Percentiles rank a stretch among this genome's conserved stretches.
Evolutionary conservation across 768 basidiomycete species (phyloP).

Genomic region (Astraeus odoratus): DNA sequence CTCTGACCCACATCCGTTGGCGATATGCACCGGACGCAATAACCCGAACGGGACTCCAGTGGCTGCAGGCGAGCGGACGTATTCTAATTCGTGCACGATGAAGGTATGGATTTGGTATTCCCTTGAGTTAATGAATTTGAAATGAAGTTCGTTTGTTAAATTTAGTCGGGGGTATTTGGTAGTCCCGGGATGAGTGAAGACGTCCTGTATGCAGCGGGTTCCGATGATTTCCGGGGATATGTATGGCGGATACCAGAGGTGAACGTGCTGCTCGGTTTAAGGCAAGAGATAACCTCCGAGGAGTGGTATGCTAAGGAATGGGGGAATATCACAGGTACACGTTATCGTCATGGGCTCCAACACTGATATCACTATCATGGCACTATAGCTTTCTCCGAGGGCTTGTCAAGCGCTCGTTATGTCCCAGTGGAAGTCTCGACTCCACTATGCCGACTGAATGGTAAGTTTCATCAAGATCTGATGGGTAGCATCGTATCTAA

Average conservation of each 20-base stretch:
- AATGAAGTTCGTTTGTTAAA: slow-evolving; percentile 1
- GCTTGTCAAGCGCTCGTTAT: slow-evolving; percentile 33
- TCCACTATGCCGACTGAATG: slow-evolving; percentile 54
- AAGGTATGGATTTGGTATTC: slow-evolving; percentile 42
- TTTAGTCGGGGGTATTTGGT: slow-evolving; percentile 73
- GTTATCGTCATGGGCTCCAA: too few relatives aligned
- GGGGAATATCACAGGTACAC: slow-evolving; percentile 32
- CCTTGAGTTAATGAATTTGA: neutral
- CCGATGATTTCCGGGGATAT: slow-evolving; percentile 77
- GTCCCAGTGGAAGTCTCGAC: slow-evolving; percentile 58
- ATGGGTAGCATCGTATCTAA: neutral
- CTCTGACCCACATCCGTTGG: slow-evolving; percentile 62
- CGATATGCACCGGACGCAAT: slow-evolving; percentile 54
- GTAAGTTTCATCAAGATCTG: slow-evolving; percentile 24
- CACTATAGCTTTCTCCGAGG: slow-evolving; percentile 41
- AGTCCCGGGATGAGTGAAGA: slow-evolving; percentile 47
- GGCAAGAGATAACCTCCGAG: slow-evolving; percentile 37
- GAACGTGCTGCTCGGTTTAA: slow-evolving; percentile 34
- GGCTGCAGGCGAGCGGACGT: slow-evolving; percentile 42
- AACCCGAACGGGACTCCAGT: slow-evolving; percentile 49
- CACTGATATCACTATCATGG: slow-evolving; percentile 10
- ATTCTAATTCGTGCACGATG: slow-evolving; percentile 71
- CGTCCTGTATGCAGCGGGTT: slow-evolving; percentile 64
- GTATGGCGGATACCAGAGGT: slow-evolving; percentile 67
- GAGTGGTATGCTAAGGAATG: slow-evolving; percentile 38